Percentiles rank a stretch among this genome's conserved stretches.
phyloP scores from a whole-genome alignment of 2,329 filamentous ascomycete genomes.

The Verticillium longisporum region DNA sequence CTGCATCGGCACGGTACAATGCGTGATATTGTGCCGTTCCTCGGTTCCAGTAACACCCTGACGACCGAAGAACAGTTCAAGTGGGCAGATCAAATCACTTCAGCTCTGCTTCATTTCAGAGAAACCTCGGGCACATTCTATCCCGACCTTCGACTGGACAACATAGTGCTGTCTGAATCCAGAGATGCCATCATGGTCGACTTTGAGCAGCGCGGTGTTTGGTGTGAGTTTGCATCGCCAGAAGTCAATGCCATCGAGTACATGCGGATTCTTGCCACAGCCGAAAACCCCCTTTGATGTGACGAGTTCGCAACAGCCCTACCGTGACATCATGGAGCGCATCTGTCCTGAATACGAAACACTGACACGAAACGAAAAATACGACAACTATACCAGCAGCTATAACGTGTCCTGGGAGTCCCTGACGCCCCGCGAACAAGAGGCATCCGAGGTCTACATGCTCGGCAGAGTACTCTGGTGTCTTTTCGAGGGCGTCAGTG shows the following conservation, averaged over 20 bases:
- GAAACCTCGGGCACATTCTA: constrained; percentile 41
- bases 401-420: constrained; percentile 53
- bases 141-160: constrained; percentile 53
- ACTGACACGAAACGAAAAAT: constrained; percentile 33
- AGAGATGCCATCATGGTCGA: constrained; percentile 49
- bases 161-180: constrained; percentile 43
- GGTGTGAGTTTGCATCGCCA: constrained; percentile 54
- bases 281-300: constrained; percentile 34
- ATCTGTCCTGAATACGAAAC: constrained; percentile 41
- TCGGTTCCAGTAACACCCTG: constrained; percentile 38
- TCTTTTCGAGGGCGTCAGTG: constrained; percentile 53
- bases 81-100: constrained; percentile 47
- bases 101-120: constrained; percentile 43
- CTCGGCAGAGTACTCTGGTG: constrained; percentile 56
- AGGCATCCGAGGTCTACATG: constrained; percentile 56
- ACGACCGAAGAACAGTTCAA: constrained; percentile 36
- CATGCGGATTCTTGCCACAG: constrained; percentile 43
- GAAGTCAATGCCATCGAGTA: constrained; percentile 56
- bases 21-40: constrained; percentile 46
- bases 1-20: constrained; percentile 48
- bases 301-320: constrained; percentile 23
- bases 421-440: constrained; percentile 43
- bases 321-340: constrained; percentile 29
- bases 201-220: constrained; percentile 57
- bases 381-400: constrained; percentile 38